phyloP scores from a whole-genome alignment of 2,329 filamentous ascomycete genomes.

The Hypomyces rosellus region DNA sequence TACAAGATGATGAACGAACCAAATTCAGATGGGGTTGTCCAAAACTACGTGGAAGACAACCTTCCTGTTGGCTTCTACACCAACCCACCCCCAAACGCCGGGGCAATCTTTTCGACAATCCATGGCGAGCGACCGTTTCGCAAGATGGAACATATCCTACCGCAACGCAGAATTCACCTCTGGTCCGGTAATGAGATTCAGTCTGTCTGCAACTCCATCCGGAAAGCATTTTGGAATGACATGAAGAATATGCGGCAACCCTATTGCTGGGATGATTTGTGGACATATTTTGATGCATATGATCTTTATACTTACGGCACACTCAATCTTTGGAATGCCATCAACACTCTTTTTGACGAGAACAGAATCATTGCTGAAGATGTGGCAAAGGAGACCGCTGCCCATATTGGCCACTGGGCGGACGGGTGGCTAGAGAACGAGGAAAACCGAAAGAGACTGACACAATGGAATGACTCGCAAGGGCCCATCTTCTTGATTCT shows the following conservation, averaged over 20 bases:
- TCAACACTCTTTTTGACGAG: constrained; percentile 35
- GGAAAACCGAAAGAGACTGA: constrained; percentile 27
- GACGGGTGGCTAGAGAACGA: constrained; percentile 28
- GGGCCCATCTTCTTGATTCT: constrained; percentile 24
- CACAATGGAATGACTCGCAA: constrained; percentile 21
- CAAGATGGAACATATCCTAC: constrained; percentile 21
- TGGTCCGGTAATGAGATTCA: constrained; percentile 37
- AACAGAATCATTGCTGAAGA: constrained; percentile 29
- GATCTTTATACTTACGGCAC: constrained; percentile 43
- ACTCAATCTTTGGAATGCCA: constrained; percentile 42
- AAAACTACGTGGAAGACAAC: constrained; percentile 30
- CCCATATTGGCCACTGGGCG: constrained; percentile 30
- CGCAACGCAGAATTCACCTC: constrained; percentile 24
- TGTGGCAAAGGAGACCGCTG: constrained; percentile 18
- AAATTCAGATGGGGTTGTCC: constrained; percentile 18
- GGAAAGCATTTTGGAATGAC: constrained; percentile 27
- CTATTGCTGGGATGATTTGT: constrained; percentile 35
- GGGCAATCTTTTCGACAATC: constrained; percentile 35
- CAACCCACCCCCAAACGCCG: constrained; percentile 22
- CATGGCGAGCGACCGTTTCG: constrained; percentile 25
- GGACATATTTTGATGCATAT: constrained; percentile 40
- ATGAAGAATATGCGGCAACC: constrained; percentile 29
- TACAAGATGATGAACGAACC: constrained; percentile 29
- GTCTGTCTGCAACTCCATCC: constrained; percentile 31
- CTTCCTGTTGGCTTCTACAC: constrained; percentile 33